Evolutionary conservation across 352 stramenopile genomes (phyloP).

Genomic region (Pilasporangium apinafurcum): DNA sequence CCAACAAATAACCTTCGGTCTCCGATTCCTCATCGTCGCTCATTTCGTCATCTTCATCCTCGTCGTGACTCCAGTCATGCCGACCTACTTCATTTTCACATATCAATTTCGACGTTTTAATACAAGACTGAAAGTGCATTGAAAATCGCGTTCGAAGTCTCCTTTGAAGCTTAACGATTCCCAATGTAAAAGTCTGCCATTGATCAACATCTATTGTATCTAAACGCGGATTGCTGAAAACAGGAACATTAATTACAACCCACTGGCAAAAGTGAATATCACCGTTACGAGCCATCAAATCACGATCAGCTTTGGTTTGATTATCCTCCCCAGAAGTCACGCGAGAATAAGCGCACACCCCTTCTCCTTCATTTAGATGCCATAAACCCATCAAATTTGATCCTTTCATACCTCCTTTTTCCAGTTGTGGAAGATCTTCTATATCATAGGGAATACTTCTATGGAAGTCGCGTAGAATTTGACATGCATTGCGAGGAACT

Average conservation of each 20-base stretch:
- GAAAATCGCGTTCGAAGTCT: slow-evolving; percentile 22
- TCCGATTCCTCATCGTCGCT: slow-evolving; percentile 13
- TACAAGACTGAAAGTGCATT: slow-evolving; percentile 12
- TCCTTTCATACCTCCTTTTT: slow-evolving; percentile 6
- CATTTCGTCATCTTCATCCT: slow-evolving; percentile 16
- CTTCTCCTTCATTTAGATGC: slow-evolving; percentile 76
- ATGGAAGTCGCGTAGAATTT: slow-evolving; percentile 63
- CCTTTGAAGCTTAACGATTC: slow-evolving; percentile 31
- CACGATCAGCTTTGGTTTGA: slow-evolving; percentile 5
- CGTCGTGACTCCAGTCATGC: slow-evolving; percentile 19
- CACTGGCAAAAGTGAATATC: slow-evolving; percentile 67
- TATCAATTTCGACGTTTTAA: slow-evolving; percentile 27
- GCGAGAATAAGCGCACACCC: slow-evolving; percentile 48
- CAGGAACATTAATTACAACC: slow-evolving; percentile 45
- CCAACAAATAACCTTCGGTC: no score
- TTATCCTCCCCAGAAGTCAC: slow-evolving; percentile 2
- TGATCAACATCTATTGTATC: slow-evolving; percentile 13
- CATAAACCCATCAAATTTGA: slow-evolving; percentile 41
- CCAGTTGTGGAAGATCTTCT: background rate
- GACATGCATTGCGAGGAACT: slow-evolving; percentile 18
- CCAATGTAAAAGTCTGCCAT: slow-evolving; percentile 5
- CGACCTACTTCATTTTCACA: slow-evolving; percentile 37
- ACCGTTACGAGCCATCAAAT: slow-evolving; percentile 24
- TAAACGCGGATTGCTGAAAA: slow-evolving; percentile 35
- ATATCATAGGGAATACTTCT: slow-evolving; percentile 45